These are phyloP conservation scores for Boeremia lycopersici DNA, from an alignment of 2,329 filamentous ascomycete species.

Conservation along the genomic window DNA sequence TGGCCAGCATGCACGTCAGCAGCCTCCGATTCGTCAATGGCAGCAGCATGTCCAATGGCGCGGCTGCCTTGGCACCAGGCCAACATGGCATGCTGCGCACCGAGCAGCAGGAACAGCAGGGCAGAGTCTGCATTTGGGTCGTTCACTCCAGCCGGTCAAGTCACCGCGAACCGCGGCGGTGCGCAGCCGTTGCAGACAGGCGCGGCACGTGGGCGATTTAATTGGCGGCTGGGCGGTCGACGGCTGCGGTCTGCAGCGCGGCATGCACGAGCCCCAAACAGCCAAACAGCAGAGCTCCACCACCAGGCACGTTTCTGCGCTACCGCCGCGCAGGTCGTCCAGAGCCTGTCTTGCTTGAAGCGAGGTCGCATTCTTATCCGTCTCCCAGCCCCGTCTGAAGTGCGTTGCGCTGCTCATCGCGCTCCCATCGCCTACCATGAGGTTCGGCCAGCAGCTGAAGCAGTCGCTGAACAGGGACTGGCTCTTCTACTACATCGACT, in stretches of 20 bases:
- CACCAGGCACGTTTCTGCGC: slow-evolving; percentile 14
- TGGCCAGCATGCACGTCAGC: slow-evolving; percentile 5
- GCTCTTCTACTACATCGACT: slow-evolving; percentile 98
- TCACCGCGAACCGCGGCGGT: background rate
- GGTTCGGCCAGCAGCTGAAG: slow-evolving; percentile 88
- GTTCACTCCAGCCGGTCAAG: background rate
- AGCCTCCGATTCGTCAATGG: slow-evolving; percentile 14
- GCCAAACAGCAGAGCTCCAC: slow-evolving; percentile 19
- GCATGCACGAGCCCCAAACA: slow-evolving; percentile 9
- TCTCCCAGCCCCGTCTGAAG: slow-evolving; percentile 11
- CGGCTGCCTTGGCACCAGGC: slow-evolving; percentile 3
- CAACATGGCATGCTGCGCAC: too few relatives aligned
- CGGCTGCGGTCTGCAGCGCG: slow-evolving; percentile 3
- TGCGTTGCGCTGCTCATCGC: slow-evolving; percentile 6
- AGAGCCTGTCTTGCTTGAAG: slow-evolving; percentile 13
- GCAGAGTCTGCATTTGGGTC: too few relatives aligned
- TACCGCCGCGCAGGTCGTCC: slow-evolving; percentile 11
- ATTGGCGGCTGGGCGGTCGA: slow-evolving; percentile 23
- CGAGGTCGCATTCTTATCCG: slow-evolving; percentile 15
- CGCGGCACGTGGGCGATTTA: slow-evolving; percentile 25
- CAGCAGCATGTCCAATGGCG: background rate
- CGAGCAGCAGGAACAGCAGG: too few relatives aligned
- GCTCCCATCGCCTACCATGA: slow-evolving; percentile 31
- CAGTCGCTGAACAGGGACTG: slow-evolving; percentile 97
- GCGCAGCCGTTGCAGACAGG: slow-evolving; percentile 9